Evolutionary conservation across 176 grass and related monocot genomes (phyloP).

Genomic region (Calamus simplicifolius): DNA sequence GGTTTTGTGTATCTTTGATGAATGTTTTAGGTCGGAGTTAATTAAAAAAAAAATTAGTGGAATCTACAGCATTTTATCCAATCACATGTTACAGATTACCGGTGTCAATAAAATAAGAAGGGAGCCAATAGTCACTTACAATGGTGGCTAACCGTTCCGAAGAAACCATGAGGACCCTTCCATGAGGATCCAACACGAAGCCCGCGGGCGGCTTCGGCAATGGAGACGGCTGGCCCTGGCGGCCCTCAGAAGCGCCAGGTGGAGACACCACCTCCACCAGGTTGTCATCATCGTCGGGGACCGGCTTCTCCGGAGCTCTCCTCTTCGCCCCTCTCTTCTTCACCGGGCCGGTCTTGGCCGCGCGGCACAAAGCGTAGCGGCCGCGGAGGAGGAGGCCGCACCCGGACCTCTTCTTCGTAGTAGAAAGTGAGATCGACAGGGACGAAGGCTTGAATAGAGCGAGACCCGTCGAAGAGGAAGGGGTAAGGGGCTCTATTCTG

Average conservation of each 20-base stretch:
- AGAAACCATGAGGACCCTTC: slow-evolving; percentile 63
- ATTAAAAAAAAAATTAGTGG: too few species aligned
- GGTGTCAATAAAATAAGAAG: too few species aligned
- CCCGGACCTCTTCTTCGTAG: neutral
- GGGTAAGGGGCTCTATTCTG: too few species aligned
- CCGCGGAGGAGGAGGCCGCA: slow-evolving; percentile 1
- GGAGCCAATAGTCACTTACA: slow-evolving; percentile 9
- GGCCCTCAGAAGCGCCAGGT: slow-evolving; percentile 6
- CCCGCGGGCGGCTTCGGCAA: slow-evolving; percentile 85
- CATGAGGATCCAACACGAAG: slow-evolving; percentile 69
- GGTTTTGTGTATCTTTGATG: too few species aligned
- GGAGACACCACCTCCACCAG: slow-evolving; percentile 14
- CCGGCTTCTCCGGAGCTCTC: slow-evolving; percentile 15
- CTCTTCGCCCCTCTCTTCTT: slow-evolving; percentile 23
- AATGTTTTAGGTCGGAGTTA: too few species aligned
- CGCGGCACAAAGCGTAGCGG: slow-evolving; percentile 2
- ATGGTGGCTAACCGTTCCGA: slow-evolving; percentile 70
- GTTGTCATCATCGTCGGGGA: slow-evolving; percentile 5
- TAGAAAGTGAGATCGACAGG: too few species aligned
- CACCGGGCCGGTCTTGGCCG: slow-evolving; percentile 4
- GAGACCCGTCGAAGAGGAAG: too few species aligned
- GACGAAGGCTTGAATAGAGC: too few species aligned
- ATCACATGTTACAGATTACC: too few species aligned
- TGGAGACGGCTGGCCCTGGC: slow-evolving; percentile 30
- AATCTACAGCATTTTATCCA: neutral